phyloP scores from a whole-genome alignment of 2,329 filamentous ascomycete species.

The Penicillium sp. region DNA sequence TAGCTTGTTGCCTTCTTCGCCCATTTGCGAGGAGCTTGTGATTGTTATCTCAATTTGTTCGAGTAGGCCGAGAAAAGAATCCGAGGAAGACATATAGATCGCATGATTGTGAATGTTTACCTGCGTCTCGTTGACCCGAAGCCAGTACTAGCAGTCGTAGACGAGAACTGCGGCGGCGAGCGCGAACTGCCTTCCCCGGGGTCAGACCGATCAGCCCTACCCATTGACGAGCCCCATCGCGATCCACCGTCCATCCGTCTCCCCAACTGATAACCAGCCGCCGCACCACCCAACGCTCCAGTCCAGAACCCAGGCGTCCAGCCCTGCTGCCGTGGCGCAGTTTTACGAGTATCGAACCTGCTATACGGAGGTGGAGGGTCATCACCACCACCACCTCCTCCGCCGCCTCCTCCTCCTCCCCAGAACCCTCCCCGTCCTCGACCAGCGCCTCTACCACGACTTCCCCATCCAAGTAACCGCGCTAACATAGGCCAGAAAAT shows the following conservation, averaged over 20 bases:
- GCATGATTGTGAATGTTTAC: constrained; percentile 18
- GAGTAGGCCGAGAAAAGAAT: background rate
- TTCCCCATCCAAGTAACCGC: constrained; percentile 24
- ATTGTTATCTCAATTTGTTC: background rate
- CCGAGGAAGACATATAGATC: background rate
- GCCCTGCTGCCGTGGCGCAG: constrained; percentile 21
- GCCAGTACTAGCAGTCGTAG: constrained; percentile 39
- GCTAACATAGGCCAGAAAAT: constrained; percentile 28
- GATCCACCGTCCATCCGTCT: constrained; percentile 23
- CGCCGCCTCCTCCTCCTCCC: constrained; percentile 35
- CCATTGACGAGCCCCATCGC: constrained; percentile 14
- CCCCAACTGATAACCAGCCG: constrained; percentile 43
- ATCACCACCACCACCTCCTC: constrained; percentile 31
- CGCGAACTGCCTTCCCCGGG: constrained; percentile 35
- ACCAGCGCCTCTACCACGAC: constrained; percentile 21
- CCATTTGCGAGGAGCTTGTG: background rate
- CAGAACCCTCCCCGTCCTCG: constrained; percentile 28
- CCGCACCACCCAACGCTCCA: constrained; percentile 42
- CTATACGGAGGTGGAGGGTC: constrained; percentile 43
- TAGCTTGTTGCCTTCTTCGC: background rate
- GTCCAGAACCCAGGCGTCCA: constrained; percentile 50
- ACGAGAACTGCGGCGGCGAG: constrained; percentile 34
- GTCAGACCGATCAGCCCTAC: constrained; percentile 20
- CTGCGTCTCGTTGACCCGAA: constrained; percentile 46
- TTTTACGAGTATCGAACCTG: constrained; percentile 26